A percentile compares a stretch with the other conserved stretches of the same genome.
Evolutionary conservation across 129 eudicot species (phyloP).

Genomic region (Rutidosis leptorrhynchoides): DNA sequence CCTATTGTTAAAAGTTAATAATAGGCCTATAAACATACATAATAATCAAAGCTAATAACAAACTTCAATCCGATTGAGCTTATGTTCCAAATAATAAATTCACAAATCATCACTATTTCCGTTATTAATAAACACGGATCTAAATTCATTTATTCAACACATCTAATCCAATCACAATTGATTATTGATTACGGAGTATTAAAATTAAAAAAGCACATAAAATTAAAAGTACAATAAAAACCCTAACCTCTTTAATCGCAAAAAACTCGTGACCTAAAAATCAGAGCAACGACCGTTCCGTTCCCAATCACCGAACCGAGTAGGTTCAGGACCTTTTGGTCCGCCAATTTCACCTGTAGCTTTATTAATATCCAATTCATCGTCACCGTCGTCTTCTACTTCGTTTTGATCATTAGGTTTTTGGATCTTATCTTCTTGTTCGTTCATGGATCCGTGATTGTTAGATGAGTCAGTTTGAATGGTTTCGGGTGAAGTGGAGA

Average conservation of each 20-base stretch:
- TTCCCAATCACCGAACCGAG: constrained; percentile 94
- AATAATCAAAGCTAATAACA: background rate
- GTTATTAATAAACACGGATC: constrained; percentile 21
- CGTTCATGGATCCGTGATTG: constrained; percentile 17
- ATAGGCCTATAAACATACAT: background rate
- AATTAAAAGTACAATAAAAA: background rate
- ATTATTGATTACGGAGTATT: too few relatives aligned
- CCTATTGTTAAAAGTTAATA: background rate
- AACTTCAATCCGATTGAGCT: background rate
- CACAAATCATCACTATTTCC: constrained; percentile 2
- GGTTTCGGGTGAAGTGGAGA: constrained; percentile 39
- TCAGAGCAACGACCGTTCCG: constrained; percentile 87
- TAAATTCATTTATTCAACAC: background rate
- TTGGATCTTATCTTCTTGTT: constrained; percentile 26
- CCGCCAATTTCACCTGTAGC: constrained; percentile 87
- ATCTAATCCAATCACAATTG: constrained; percentile 15
- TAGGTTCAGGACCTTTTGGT: constrained; percentile 86
- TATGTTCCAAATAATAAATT: background rate
- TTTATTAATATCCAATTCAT: constrained; percentile 44
- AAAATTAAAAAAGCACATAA: background rate
- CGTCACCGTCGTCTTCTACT: constrained; percentile 35
- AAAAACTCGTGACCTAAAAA: constrained; percentile 36
- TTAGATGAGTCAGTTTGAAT: constrained; percentile 24
- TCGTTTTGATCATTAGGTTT: constrained; percentile 25
- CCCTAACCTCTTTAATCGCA: constrained; percentile 7